phyloP scores from a whole-genome alignment of 2,329 filamentous ascomycete species.

The Lachnellula suecica region DNA sequence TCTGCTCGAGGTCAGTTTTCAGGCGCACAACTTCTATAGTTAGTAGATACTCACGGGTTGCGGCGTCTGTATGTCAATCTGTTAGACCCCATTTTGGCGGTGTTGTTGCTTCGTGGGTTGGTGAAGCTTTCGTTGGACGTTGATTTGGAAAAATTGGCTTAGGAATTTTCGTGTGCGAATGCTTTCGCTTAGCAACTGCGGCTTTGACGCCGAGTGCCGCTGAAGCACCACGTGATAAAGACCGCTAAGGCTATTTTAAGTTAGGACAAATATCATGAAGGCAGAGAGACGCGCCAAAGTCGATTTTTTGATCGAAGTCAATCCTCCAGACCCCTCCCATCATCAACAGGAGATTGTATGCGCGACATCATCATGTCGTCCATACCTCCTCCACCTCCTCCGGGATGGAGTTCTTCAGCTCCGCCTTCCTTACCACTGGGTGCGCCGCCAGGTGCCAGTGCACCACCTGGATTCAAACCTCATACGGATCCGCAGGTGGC shows the following conservation, averaged over 20 bases:
- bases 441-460: constrained; percentile 54
- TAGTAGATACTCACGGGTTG: constrained; percentile 63
- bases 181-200: no score
- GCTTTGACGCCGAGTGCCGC: no score
- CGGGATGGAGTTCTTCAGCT: constrained; percentile 57
- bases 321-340: background rate
- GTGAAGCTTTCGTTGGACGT: constrained; percentile 35
- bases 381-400: constrained; percentile 66
- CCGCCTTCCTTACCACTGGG: constrained; percentile 50
- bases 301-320: background rate
- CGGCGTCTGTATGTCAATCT: constrained; percentile 59
- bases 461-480: constrained; percentile 82
- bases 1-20: constrained; percentile 44
- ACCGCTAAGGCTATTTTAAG: background rate
- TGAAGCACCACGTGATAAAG: background rate
- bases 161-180: background rate
- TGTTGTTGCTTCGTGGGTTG: constrained; percentile 31
- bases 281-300: no score
- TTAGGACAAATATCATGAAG: no score
- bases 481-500: constrained; percentile 79
- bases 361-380: constrained; percentile 49
- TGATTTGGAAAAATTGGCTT: background rate
- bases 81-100: constrained; percentile 50
- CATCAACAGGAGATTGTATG: constrained; percentile 23
- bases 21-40: background rate